Percentiles rank a stretch among this genome's conserved stretches.
Evolutionary conservation across 192 early-diverging fungal genomes (phyloP).

Genomic region (Backusella tarrabulga): DNA sequence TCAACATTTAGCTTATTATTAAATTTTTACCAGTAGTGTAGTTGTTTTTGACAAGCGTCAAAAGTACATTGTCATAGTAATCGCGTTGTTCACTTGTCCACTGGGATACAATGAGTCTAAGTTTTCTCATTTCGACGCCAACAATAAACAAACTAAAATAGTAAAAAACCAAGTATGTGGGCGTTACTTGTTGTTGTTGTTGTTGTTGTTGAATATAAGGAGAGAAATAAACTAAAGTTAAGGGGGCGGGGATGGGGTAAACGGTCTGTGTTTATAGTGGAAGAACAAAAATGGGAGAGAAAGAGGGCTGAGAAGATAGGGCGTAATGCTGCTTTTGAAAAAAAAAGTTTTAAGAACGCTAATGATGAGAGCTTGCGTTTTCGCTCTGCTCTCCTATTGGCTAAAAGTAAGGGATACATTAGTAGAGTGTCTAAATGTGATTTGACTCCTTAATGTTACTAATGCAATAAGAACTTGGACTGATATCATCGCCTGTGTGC

Average conservation of each 20-base stretch:
- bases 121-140: neutral
- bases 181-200: too few relatives aligned
- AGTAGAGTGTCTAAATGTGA: neutral
- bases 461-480: neutral
- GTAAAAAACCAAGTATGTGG: slow-evolving; percentile 57
- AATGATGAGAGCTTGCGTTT: neutral
- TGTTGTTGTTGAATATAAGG: too few relatives aligned
- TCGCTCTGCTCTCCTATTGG: neutral
- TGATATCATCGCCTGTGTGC: neutral
- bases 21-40: neutral
- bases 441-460: neutral
- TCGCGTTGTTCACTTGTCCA: neutral
- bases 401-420: neutral
- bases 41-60: neutral
- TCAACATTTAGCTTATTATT: neutral
- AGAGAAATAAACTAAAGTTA: neutral
- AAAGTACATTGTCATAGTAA: neutral
- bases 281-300: too few relatives aligned
- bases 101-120: neutral
- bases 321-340: neutral
- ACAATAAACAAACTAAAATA: neutral
- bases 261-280: too few relatives aligned
- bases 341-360: neutral
- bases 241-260: too few relatives aligned
- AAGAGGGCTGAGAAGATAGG: too few relatives aligned